Evolutionary conservation across 306 rosid genomes (phyloP).

Genomic region (Bauhinia variegata): DNA sequence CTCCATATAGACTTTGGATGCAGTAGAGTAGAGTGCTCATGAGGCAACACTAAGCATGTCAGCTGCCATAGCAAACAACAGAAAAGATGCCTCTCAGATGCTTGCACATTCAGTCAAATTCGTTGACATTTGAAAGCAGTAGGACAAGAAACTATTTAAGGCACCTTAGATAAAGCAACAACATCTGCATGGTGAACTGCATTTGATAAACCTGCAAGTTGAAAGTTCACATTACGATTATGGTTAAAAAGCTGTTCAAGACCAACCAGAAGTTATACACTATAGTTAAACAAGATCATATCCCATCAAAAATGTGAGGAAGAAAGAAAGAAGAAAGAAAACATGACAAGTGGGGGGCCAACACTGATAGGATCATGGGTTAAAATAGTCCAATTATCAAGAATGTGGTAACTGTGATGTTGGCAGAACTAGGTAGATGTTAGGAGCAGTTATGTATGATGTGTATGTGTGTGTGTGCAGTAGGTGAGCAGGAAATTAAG

Average conservation of each 20-base stretch:
- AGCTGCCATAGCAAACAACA: slow-evolving; percentile 64
- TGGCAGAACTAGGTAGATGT: no score
- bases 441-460: no score
- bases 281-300: no score
- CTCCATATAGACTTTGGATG: slow-evolving; percentile 85
- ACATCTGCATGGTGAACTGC: slow-evolving; percentile 71
- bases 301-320: no score
- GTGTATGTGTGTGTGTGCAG: no score
- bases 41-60: slow-evolving; percentile 78
- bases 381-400: no score
- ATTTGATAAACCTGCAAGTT: slow-evolving; percentile 60
- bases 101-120: slow-evolving; percentile 31
- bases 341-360: no score
- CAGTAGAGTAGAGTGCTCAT: slow-evolving; percentile 63
- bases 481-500: no score
- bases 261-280: slow-evolving; percentile 7
- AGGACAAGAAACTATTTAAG: slow-evolving; percentile 1
- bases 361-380: no score
- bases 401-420: no score
- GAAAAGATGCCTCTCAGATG: slow-evolving; percentile 29
- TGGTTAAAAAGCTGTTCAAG: slow-evolving; percentile 17
- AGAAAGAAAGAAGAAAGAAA: no score
- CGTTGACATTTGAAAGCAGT: slow-evolving; percentile 23
- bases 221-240: slow-evolving; percentile 12
- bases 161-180: slow-evolving; percentile 79